Evolutionary conservation across 805 yeast species (phyloP).

Genomic region (Kodamaea lidongshanica): DNA sequence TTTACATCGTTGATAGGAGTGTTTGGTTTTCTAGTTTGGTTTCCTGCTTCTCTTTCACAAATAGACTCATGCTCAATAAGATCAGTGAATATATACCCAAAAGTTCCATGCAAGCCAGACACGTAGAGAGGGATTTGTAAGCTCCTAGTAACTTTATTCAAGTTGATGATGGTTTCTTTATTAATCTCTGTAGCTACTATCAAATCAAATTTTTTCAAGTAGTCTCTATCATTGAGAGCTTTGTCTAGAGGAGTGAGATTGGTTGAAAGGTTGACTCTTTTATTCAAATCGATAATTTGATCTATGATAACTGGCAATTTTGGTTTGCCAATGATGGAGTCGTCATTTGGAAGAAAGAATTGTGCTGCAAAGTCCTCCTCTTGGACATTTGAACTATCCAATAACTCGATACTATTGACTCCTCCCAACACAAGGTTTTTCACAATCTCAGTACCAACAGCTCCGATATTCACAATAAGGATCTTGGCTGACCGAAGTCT

Average conservation of each 20-base stretch:
- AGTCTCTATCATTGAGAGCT: slow-evolving; percentile 20
- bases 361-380: slow-evolving; percentile 68
- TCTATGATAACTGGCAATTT: slow-evolving; percentile 51
- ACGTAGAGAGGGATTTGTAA: slow-evolving; percentile 61
- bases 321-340: slow-evolving; percentile 46
- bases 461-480: slow-evolving; percentile 65
- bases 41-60: slow-evolving; percentile 47
- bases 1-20: slow-evolving; percentile 47
- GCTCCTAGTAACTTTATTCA: slow-evolving; percentile 55
- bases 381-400: slow-evolving; percentile 50
- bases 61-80: slow-evolving; percentile 56
- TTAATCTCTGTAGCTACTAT: slow-evolving; percentile 68
- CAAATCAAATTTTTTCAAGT: slow-evolving; percentile 54
- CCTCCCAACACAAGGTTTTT: slow-evolving; percentile 89
- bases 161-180: slow-evolving; percentile 30
- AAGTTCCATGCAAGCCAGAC: slow-evolving; percentile 70
- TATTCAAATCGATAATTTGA: slow-evolving; percentile 68
- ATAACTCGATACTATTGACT: slow-evolving; percentile 65
- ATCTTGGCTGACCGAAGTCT: slow-evolving; percentile 67
- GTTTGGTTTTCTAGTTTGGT: slow-evolving; percentile 32
- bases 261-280: slow-evolving; percentile 57
- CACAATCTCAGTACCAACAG: slow-evolving; percentile 73
- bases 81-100: slow-evolving; percentile 78
- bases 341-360: slow-evolving; percentile 58
- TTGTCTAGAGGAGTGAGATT: slow-evolving; percentile 26